These are phyloP conservation scores for Mycena maculata DNA, from an alignment of 768 basidiomycete species.

Conservation along the genomic window DNA sequence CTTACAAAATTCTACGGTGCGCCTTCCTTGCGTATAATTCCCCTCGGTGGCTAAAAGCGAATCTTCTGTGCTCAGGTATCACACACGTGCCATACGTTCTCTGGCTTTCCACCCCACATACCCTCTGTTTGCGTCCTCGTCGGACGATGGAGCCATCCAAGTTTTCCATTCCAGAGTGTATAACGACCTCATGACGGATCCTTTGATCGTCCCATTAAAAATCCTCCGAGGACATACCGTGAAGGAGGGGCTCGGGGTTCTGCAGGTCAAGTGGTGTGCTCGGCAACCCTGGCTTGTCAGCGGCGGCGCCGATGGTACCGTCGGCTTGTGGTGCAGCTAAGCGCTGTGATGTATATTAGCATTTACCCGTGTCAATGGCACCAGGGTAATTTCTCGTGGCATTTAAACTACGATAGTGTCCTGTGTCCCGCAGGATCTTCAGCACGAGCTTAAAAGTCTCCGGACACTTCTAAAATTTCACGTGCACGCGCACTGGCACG, in stretches of 20 bases:
- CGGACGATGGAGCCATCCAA: slow-evolving; percentile 97
- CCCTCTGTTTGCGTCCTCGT: slow-evolving; percentile 95
- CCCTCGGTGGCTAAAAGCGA: slow-evolving; percentile 23
- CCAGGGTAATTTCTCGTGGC: background rate
- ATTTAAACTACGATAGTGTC: background rate
- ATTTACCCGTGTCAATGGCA: slow-evolving; percentile 7
- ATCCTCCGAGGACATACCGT: slow-evolving; percentile 93
- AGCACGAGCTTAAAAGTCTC: slow-evolving; percentile 27
- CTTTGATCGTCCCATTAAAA: slow-evolving; percentile 96
- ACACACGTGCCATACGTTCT: slow-evolving; percentile 92
- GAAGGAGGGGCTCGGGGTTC: slow-evolving; percentile 88
- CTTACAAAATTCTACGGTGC: slow-evolving; percentile 95
- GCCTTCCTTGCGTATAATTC: slow-evolving; percentile 34
- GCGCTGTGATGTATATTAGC: slow-evolving; percentile 10
- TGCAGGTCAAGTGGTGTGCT: slow-evolving; percentile 90
- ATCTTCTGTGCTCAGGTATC: slow-evolving; percentile 70
- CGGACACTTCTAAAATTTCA: slow-evolving; percentile 4
- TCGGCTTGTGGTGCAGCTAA: slow-evolving; percentile 89
- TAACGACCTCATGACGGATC: slow-evolving; percentile 96
- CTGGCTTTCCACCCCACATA: slow-evolving; percentile 94
- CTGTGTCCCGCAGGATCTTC: slow-evolving; percentile 2
- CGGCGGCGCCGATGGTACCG: slow-evolving; percentile 91
- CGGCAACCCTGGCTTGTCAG: slow-evolving; percentile 94
- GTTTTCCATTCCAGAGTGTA: slow-evolving; percentile 97
- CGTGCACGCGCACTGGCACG: slow-evolving; percentile 5